A percentile compares a stretch with the other conserved stretches of the same genome.
Evolutionary conservation across 2,329 filamentous ascomycete genomes (phyloP).

Genomic region (Botrytis elliptica): DNA sequence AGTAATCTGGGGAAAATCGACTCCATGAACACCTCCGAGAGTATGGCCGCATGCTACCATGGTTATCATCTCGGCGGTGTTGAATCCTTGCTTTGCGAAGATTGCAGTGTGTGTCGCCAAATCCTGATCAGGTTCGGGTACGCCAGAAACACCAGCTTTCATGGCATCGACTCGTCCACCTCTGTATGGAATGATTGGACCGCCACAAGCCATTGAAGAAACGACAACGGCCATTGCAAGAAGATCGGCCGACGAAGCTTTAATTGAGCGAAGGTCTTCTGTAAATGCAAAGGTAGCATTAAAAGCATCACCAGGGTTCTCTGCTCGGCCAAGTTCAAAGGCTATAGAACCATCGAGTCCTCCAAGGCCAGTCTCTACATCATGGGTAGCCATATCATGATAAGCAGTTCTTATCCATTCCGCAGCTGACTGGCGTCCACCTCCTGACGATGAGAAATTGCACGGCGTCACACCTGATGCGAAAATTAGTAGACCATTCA

Average conservation of each 20-base stretch:
- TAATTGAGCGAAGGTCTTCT: background rate
- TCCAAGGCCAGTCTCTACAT: constrained; percentile 42
- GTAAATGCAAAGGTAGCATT: background rate
- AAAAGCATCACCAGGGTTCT: constrained; percentile 50
- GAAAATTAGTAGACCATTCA: background rate
- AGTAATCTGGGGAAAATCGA: constrained; percentile 14
- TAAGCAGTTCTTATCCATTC: constrained; percentile 62
- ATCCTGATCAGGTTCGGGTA: constrained; percentile 26
- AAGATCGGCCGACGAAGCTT: constrained; percentile 26
- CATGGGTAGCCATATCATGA: constrained; percentile 59
- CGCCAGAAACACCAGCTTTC: constrained; percentile 27
- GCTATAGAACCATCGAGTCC: constrained; percentile 51
- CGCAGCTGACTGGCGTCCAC: constrained; percentile 38
- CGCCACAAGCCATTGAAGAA: background rate
- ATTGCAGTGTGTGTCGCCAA: constrained; percentile 21
- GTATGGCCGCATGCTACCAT: constrained; percentile 29
- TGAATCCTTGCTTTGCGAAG: constrained; percentile 32
- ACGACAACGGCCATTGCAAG: constrained; percentile 22
- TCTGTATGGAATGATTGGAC: constrained; percentile 24
- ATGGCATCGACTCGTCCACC: constrained; percentile 32
- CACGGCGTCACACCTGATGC: constrained; percentile 2
- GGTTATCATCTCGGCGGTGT: constrained; percentile 28
- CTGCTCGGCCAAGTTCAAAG: constrained; percentile 26
- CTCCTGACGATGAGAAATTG: background rate
- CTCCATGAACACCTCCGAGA: constrained; percentile 27